Base-by-base conservation (phyloP, 768 basidiomycete genomes). In the Collybiopsis confluens region DNA sequence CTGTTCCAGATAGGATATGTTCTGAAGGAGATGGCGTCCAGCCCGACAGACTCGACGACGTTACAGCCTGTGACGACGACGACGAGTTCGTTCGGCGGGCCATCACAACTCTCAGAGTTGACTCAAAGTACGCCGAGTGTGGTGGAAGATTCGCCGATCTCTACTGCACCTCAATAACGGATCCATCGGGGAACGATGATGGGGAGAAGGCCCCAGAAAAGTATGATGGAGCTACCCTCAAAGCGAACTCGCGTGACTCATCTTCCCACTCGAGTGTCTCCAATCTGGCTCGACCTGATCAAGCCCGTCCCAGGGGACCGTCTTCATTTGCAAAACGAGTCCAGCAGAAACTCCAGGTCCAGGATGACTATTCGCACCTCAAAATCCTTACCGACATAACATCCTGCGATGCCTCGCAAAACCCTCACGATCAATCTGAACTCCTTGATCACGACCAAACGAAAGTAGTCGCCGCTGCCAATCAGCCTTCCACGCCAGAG, bases 281-380 rank as follows among this genome's bases (percentile, higher is more conserved):
- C 36, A 36, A 20, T 18, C 2, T 26, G 8, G 38, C 20, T 59
- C 60, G 45, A 61, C 36, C 30, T 52, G 16, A 59, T 55, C 60
- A 58, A 58, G 60, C 30, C 61, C 61, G 57, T 23, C 49, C 61
- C 55, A 55, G 64, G 56, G 60, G 60, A 40, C 68, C 65, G 18
- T 70, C 75, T 18, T 70, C 71, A 3, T 79, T 83, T 64, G 63
- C 75, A 33, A 58, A 60, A 30, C 76, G 75, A 44, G 71, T 77
- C 4, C 71, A 74, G 52, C 70, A 76, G 49, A 79, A 76, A 58
- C 62, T 71, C 24, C 60, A 65, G 38, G 62, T 62, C 38, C 26
- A 37, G 33, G 38, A 50, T 13, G 50, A 52, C 11, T 26, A 23
- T 42, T 15, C 30, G 27, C 37, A 20, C 10, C 2, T 23, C 10